Evolutionary conservation across 2,329 filamentous ascomycete species (phyloP).

Genomic region (Fusarium sp.): DNA sequence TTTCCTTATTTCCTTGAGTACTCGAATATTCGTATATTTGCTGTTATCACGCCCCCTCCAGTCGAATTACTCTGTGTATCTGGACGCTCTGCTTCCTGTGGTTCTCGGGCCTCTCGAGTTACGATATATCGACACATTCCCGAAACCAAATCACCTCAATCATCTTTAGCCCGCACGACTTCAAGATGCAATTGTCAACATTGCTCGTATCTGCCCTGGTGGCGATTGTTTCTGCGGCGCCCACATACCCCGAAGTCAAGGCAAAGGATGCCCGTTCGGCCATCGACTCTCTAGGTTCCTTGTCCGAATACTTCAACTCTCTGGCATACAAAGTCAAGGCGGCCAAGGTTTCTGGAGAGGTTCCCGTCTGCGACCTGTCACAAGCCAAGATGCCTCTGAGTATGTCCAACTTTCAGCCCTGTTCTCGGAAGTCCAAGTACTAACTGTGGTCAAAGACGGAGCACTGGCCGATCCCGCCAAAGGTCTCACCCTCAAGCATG

Average conservation of each 20-base stretch:
- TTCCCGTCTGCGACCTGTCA: slow-evolving; percentile 66
- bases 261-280: slow-evolving; percentile 52
- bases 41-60: slow-evolving; percentile 6
- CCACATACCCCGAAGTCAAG: slow-evolving; percentile 54
- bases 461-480: slow-evolving; percentile 70
- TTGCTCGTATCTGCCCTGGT: slow-evolving; percentile 59
- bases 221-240: slow-evolving; percentile 60
- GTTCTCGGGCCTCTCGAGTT: slow-evolving; percentile 20
- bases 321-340: slow-evolving; percentile 67
- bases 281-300: slow-evolving; percentile 55
- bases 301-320: slow-evolving; percentile 72
- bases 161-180: slow-evolving; percentile 10
- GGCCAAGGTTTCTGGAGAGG: slow-evolving; percentile 54
- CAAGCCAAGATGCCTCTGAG: slow-evolving; percentile 63
- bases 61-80: slow-evolving; percentile 10
- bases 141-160: slow-evolving; percentile 4
- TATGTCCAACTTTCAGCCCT: slow-evolving; percentile 47
- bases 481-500: slow-evolving; percentile 77
- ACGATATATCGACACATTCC: slow-evolving; percentile 18
- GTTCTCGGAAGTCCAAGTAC: neutral
- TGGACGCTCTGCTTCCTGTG: slow-evolving; percentile 25
- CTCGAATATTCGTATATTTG: slow-evolving; percentile 19
- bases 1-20: slow-evolving; percentile 42
- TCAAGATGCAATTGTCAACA: slow-evolving; percentile 64
- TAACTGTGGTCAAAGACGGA: slow-evolving; percentile 44